Evolutionary conservation across 139 green algal species (phyloP).

Genomic region (Raphidocelis subcapitata): DNA sequence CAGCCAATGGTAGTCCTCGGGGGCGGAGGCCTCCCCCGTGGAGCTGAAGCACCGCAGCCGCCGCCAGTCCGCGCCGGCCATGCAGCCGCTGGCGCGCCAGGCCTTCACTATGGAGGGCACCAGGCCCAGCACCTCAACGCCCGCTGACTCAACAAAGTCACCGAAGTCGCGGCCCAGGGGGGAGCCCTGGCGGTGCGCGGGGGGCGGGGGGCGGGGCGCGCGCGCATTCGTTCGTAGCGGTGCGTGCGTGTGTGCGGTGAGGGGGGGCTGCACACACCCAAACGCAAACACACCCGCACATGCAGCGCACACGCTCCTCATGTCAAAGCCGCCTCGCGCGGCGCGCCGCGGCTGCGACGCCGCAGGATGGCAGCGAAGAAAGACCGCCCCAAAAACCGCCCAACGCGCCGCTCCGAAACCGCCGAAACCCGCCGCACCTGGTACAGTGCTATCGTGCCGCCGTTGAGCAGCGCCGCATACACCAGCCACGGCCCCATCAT

Average conservation of each 20-base stretch:
- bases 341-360: too few relatives aligned
- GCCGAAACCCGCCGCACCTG: too few relatives aligned
- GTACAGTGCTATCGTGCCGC: constrained; percentile 82
- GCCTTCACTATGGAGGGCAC: constrained; percentile 83
- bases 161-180: constrained; percentile 73
- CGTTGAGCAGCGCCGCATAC: constrained; percentile 84
- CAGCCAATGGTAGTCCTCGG: constrained; percentile 82
- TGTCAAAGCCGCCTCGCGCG: too few relatives aligned
- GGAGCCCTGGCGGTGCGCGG: constrained; percentile 43
- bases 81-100: constrained; percentile 67
- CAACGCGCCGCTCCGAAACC: too few relatives aligned
- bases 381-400: too few relatives aligned
- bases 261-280: not conserved
- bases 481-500: constrained; percentile 97
- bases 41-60: constrained; percentile 27
- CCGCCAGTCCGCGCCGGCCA: constrained; percentile 43
- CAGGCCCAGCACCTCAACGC: constrained; percentile 83
- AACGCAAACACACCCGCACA: too few relatives aligned
- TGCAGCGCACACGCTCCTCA: too few relatives aligned
- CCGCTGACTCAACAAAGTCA: constrained; percentile 65
- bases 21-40: constrained; percentile 70
- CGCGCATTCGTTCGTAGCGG: not conserved
- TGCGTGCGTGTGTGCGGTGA: not conserved
- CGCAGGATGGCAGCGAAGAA: too few relatives aligned
- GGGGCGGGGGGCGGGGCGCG: not conserved